Evolutionary conservation across 768 basidiomycete species (phyloP), one percentile per base, ranked within the genome.

Genomic region (Fibroporia radiculosa): DNA sequence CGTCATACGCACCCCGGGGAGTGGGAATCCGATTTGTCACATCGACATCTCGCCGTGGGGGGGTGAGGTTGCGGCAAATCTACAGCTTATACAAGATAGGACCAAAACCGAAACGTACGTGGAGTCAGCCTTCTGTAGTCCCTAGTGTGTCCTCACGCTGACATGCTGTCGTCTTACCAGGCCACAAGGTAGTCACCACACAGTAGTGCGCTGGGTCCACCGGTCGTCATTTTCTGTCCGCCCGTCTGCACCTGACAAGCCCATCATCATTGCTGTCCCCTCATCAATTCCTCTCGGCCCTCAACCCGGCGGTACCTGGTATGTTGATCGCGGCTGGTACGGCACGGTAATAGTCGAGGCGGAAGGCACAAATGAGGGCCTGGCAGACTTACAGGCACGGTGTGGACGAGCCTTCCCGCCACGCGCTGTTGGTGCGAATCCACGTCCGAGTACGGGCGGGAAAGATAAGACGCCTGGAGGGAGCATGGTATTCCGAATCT

Each of bases 201-300:
- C 84, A 48, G 84, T 91, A 42, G 81, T 91, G 11, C 82, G 84
- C 23, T 92, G 89, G 88, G 77, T 87, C 0, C 78, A 90, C 54
- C 82, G 88, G 12, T 84, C 88, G 2, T 77, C 80, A 5, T 90
- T 91, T 63, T 69, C 71, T 10, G 72, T 91, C 32, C 74, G 77
- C 1, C 75, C 80, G 0, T 72, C 80, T 0, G 56, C 61, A 12
- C 61, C 44, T 52, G 55, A 38, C 62, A 61, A 43, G 59, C 63
- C 47, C 54, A 66, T 51, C 53, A 67, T 51, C 23, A 56, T 64
- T 47, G 53, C 39, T 47, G 59, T 57, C 36, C 62, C 37, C 51
- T 57, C 49, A 6, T 54, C 49, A 7, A 51, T 52, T 14, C 49
- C 62, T 13, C 59, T 62, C 2, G 66, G 64, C 1, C 48, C 61